A percentile compares a stretch with the other conserved stretches of the same genome.
Conservation (phyloP, 1,139 yeast genomes). For the Geotrichum reessii region DNA sequence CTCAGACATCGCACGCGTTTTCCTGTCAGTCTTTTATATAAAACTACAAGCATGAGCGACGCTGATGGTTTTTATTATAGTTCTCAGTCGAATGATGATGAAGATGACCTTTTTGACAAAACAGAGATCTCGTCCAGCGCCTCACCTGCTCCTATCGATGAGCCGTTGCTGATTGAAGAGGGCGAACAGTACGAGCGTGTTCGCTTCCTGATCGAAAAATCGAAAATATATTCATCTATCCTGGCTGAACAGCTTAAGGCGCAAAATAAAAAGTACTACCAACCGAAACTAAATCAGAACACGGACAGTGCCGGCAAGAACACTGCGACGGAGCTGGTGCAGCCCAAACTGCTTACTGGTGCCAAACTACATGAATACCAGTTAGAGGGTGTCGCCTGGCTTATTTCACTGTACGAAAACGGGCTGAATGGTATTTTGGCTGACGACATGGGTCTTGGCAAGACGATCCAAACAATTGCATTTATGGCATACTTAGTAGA, state of each 20-base stretch:
- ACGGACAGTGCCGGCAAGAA: background rate
- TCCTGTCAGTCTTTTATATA: background rate
- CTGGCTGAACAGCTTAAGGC: constrained; percentile 37
- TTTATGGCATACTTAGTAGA: constrained; percentile 93
- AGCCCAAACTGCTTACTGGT: constrained; percentile 64
- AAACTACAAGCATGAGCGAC: background rate
- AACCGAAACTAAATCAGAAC: background rate
- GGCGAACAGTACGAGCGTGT: constrained; percentile 54
- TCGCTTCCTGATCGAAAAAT: constrained; percentile 68
- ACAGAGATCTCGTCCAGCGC: constrained; percentile 13
- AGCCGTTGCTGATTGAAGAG: constrained; percentile 21
- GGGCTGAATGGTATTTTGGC: constrained; percentile 64
- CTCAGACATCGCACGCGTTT: background rate
- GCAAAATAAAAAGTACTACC: background rate
- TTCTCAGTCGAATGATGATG: background rate
- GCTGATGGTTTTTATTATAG: background rate
- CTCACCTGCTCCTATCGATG: constrained; percentile 14
- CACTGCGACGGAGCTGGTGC: constrained; percentile 32
- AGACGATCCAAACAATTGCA: constrained; percentile 75
- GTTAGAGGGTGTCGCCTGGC: constrained; percentile 86
- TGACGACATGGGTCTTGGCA: constrained; percentile 94
- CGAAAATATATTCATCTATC: constrained; percentile 77
- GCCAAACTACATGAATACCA: constrained; percentile 77
- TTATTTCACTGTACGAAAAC: constrained; percentile 69
- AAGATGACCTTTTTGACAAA: constrained; percentile 18